Evolutionary conservation across 345 rosid species (phyloP).

Genomic region (Combretum micranthum): DNA sequence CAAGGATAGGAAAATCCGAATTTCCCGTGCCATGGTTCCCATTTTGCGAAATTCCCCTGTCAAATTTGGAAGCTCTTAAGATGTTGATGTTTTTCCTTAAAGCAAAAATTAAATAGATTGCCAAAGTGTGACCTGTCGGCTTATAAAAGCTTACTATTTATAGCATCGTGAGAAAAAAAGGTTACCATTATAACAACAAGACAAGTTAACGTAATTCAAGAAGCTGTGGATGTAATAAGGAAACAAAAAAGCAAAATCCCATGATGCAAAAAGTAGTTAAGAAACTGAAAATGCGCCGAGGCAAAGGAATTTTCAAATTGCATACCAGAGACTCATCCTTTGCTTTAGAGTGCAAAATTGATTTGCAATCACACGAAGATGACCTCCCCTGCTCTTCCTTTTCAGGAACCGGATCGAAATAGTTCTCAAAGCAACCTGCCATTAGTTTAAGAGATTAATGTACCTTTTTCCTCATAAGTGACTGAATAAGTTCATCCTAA

Average conservation of each 20-base stretch:
- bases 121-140: not conserved
- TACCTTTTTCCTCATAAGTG: no score
- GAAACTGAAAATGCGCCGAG: not conserved
- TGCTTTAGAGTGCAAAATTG: slow-evolving; percentile 40
- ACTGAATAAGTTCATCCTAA: no score
- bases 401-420: slow-evolving; percentile 17
- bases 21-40: slow-evolving; percentile 95
- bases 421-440: slow-evolving; percentile 39
- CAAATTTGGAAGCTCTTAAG: not conserved
- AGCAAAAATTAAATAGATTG: not conserved
- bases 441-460: not conserved
- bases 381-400: slow-evolving; percentile 22
- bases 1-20: slow-evolving; percentile 78
- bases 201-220: no score
- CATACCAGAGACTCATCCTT: slow-evolving; percentile 60
- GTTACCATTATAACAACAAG: no score
- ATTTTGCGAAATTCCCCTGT: slow-evolving; percentile 78
- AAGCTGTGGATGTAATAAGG: no score
- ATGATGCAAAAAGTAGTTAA: no score
- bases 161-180: no score
- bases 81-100: not conserved
- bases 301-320: not conserved
- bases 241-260: no score
- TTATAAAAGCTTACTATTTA: no score
- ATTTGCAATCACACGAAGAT: slow-evolving; percentile 29